A percentile compares a stretch with the other conserved stretches of the same genome.
phyloP scores from a whole-genome alignment of 495 filamentous ascomycete species.

The Penicillium bovifimosum region DNA sequence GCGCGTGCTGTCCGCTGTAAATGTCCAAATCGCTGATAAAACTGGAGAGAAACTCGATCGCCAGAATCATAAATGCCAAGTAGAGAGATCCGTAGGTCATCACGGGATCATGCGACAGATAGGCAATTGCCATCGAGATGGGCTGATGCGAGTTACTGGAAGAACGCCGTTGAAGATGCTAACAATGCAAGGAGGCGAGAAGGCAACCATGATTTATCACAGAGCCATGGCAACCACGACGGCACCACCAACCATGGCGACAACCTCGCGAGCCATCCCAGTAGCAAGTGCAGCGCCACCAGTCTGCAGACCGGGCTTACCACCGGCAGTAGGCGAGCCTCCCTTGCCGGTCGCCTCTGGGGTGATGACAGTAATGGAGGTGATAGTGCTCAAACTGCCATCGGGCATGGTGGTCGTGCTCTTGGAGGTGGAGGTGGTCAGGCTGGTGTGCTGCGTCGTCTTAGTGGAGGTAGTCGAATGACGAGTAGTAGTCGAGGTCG shows the following conservation, averaged over 20 bases:
- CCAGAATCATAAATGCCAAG: constrained; percentile 6
- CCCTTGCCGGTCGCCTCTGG: constrained; percentile 19
- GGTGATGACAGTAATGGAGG: constrained; percentile 42
- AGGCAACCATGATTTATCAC: constrained; percentile 10
- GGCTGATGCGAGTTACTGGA: constrained; percentile 12
- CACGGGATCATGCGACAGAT: constrained; percentile 18
- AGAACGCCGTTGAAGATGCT: constrained; percentile 4
- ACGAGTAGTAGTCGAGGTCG: constrained; percentile 13
- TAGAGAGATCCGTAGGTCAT: constrained; percentile 19
- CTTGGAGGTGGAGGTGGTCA: constrained; percentile 32
- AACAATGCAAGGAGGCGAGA: constrained; percentile 1
- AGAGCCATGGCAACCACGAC: constrained; percentile 37
- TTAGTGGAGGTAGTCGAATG: constrained; percentile 22
- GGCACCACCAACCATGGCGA: constrained; percentile 41
- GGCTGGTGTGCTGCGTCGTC: constrained; percentile 31
- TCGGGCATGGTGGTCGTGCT: constrained; percentile 67
- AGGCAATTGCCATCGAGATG: constrained; percentile 13
- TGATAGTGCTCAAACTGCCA: constrained; percentile 47
- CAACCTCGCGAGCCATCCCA: constrained; percentile 34
- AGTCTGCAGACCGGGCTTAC: constrained; percentile 41
- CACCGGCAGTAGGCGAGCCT: constrained; percentile 17
- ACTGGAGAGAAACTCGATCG: background rate
- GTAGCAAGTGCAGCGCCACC: constrained; percentile 28
- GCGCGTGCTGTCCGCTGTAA: constrained; percentile 8
- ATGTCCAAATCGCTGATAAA: background rate